Conservation (phyloP, 139 green algal species). For the Volvox africanus region DNA sequence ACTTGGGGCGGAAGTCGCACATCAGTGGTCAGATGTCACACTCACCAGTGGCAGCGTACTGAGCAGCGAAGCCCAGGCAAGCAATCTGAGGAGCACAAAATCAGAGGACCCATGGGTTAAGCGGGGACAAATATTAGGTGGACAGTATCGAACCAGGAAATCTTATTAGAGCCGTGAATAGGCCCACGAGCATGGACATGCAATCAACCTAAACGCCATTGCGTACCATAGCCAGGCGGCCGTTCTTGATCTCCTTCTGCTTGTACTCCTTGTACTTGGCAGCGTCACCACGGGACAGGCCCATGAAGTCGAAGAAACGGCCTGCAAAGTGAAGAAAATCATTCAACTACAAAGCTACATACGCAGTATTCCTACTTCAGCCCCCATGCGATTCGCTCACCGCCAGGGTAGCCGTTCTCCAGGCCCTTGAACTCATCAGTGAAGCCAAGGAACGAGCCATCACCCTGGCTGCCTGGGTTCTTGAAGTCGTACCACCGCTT, state of each 20-base stretch:
- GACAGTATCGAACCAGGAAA: too few relatives aligned
- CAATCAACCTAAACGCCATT: too few relatives aligned
- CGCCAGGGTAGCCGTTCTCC: conserved; percentile 81
- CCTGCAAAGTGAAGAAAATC: conserved; percentile 41
- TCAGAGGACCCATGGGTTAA: too few relatives aligned
- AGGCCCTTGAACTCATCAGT: conserved; percentile 86
- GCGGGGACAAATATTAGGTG: too few relatives aligned
- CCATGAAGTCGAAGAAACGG: conserved; percentile 87
- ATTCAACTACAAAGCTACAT: neutral
- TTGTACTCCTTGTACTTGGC: conserved; percentile 81
- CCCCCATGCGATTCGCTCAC: neutral
- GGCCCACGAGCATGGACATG: too few relatives aligned
- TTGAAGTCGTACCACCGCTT: conserved; percentile 87
- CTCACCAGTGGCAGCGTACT: conserved; percentile 84
- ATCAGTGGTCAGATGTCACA: neutral
- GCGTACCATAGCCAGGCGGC: conserved; percentile 84
- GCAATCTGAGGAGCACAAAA: conserved; percentile 35
- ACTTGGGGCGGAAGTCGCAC: too few relatives aligned
- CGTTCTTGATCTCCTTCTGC: conserved; percentile 94
- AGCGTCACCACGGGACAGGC: conserved; percentile 75
- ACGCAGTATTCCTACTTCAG: neutral
- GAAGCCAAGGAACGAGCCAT: conserved; percentile 89
- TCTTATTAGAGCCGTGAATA: too few relatives aligned
- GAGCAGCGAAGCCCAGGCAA: conserved; percentile 84
- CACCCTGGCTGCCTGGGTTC: conserved; percentile 88